Percentiles rank a stretch among this genome's conserved stretches.
Evolutionary conservation across 371 early-diverging fungal genomes (phyloP).

Genomic region (Actinomucor elegans): DNA sequence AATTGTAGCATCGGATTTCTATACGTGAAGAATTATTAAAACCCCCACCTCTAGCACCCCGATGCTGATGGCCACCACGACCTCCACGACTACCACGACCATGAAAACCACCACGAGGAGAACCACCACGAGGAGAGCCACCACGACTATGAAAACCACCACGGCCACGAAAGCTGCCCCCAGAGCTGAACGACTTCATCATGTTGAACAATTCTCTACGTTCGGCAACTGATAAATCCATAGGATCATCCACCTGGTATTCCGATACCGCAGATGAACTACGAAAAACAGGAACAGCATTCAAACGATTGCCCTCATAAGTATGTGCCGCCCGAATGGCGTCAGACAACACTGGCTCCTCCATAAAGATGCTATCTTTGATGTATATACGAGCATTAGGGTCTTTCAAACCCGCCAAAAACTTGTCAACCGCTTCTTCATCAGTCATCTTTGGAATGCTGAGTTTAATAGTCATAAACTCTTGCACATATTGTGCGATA

Average conservation of each 20-base stretch:
- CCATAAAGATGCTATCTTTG: too few species aligned
- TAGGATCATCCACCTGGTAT: neutral
- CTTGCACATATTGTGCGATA: neutral
- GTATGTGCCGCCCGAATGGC: too few species aligned
- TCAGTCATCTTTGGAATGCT: neutral
- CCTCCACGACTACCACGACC: neutral
- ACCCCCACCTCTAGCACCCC: neutral
- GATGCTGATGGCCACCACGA: neutral
- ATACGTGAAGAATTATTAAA: too few species aligned
- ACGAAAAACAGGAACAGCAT: neutral
- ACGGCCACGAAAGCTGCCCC: neutral
- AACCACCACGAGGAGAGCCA: too few species aligned
- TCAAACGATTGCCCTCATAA: too few species aligned
- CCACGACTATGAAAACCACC: neutral
- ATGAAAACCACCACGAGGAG: too few species aligned
- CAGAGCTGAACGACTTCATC: neutral
- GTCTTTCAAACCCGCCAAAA: too few species aligned
- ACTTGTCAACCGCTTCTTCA: slow-evolving; percentile 1
- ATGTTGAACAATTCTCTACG: neutral
- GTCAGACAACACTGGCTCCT: too few species aligned
- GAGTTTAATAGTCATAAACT: neutral
- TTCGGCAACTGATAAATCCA: neutral
- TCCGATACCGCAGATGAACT: too few species aligned
- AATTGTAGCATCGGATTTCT: neutral
- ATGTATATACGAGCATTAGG: too few species aligned